Percentiles rank a stretch among this genome's conserved stretches.
Evolutionary conservation across 2,329 filamentous ascomycete species (phyloP).

Genomic region (Didymosphaeria variabile): DNA sequence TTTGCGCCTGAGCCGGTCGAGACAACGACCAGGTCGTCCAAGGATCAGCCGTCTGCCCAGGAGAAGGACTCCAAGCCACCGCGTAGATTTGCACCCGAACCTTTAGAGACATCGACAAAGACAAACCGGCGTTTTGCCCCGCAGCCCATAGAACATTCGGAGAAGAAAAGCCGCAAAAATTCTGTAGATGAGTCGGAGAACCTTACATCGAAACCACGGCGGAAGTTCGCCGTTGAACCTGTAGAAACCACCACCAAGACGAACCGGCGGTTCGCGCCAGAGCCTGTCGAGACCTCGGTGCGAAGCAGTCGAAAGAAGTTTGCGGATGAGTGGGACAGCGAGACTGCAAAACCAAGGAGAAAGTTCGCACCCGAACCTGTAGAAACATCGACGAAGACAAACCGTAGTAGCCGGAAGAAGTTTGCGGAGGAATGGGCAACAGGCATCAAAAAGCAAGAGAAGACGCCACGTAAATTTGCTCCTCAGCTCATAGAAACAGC

Average conservation of each 20-base stretch:
- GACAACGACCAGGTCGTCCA: slow-evolving; percentile 62
- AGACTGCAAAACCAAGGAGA: neutral
- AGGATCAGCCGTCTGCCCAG: slow-evolving; percentile 56
- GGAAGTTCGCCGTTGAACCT: slow-evolving; percentile 38
- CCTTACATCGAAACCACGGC: slow-evolving; percentile 28
- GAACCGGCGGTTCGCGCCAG: slow-evolving; percentile 26
- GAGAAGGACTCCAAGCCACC: slow-evolving; percentile 12
- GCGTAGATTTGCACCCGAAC: slow-evolving; percentile 71
- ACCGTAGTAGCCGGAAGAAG: slow-evolving; percentile 18
- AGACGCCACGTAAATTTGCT: slow-evolving; percentile 64
- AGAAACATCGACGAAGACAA: slow-evolving; percentile 11
- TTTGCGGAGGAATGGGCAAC: slow-evolving; percentile 8
- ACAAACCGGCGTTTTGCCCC: slow-evolving; percentile 61
- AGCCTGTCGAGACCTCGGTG: slow-evolving; percentile 14
- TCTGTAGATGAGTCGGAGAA: slow-evolving; percentile 31
- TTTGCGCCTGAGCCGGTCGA: slow-evolving; percentile 77
- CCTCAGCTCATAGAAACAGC: slow-evolving; percentile 86
- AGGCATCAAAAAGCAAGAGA: slow-evolving; percentile 10
- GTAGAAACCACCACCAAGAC: slow-evolving; percentile 36
- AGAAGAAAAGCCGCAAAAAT: slow-evolving; percentile 38
- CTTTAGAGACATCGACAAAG: slow-evolving; percentile 70
- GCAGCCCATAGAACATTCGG: slow-evolving; percentile 51
- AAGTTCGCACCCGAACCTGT: slow-evolving; percentile 15
- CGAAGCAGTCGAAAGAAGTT: slow-evolving; percentile 18
- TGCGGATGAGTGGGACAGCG: neutral